Percentiles rank a stretch among this genome's conserved stretches.
phyloP scores from a whole-genome alignment of 208 protist species.

The Trypanosomatidae sp. region DNA sequence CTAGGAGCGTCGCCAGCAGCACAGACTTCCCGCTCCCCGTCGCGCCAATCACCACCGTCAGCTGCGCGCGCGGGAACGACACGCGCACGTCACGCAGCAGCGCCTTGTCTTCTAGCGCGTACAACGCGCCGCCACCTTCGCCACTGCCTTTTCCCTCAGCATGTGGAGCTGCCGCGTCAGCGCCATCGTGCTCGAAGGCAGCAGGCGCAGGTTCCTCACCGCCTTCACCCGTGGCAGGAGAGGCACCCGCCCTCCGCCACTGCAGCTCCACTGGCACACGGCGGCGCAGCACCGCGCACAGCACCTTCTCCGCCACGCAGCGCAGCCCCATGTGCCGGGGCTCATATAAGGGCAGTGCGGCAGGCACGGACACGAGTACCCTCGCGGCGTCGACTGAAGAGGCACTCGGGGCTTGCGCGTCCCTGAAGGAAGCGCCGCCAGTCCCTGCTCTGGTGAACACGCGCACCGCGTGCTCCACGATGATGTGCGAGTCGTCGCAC shows the following conservation, averaged over 20 bases:
- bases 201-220: neutral
- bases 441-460: conserved; percentile 15
- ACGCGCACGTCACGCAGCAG: conserved; percentile 50
- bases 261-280: conserved; percentile 30
- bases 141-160: neutral
- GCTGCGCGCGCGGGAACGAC: conserved; percentile 30
- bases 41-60: conserved; percentile 56
- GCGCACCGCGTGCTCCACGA: conserved; percentile 25
- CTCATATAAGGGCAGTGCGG: conserved; percentile 27
- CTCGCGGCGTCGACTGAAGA: conserved; percentile 1
- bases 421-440: neutral
- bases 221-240: neutral
- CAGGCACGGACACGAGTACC: conserved; percentile 22
- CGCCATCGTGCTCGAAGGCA: too few relatives aligned
- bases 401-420: neutral
- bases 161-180: neutral
- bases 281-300: conserved; percentile 20
- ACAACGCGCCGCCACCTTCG: conserved; percentile 13
- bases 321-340: conserved; percentile 22
- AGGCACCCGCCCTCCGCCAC: conserved; percentile 17
- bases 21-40: conserved; percentile 85
- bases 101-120: conserved; percentile 38
- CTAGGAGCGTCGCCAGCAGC: conserved; percentile 49
- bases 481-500: conserved; percentile 24
- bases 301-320: conserved; percentile 11